phyloP scores from a whole-genome alignment of 1,139 yeast species.

The Magnusiomyces suaveolens region DNA sequence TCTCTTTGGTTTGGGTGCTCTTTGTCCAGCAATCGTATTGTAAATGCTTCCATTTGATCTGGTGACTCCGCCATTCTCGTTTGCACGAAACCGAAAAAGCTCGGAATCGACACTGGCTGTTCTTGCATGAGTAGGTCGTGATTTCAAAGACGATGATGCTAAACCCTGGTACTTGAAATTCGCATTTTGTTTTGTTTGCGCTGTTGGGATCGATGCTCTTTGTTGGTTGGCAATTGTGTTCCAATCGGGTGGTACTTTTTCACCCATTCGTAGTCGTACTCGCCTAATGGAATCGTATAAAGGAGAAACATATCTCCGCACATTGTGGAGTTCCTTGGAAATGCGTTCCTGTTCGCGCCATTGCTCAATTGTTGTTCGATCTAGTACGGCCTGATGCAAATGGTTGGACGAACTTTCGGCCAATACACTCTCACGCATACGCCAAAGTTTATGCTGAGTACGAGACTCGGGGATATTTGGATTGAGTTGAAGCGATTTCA shows the following conservation, averaged over 20 bases:
- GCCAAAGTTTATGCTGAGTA: constrained; percentile 75
- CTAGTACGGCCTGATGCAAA: constrained; percentile 6
- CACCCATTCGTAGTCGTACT: constrained; percentile 10
- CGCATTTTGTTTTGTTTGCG: not conserved
- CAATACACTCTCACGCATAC: constrained; percentile 62
- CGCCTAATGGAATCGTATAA: constrained; percentile 53
- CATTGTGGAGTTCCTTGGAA: constrained; percentile 62
- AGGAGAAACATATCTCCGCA: constrained; percentile 61
- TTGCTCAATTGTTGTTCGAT: constrained; percentile 39
- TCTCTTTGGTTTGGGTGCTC: not conserved
- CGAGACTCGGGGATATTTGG: constrained; percentile 33
- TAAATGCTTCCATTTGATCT: not conserved
- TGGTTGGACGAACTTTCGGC: constrained; percentile 15
- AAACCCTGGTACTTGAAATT: not conserved
- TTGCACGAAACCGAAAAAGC: not conserved
- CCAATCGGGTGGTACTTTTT: not conserved
- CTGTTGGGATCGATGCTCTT: not conserved
- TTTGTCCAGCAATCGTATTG: constrained; percentile 1
- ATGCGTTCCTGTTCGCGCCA: constrained; percentile 62
- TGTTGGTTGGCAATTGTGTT: constrained; percentile 5
- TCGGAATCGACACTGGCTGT: not conserved
- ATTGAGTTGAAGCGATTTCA: constrained; percentile 4
- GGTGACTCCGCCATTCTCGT: not conserved
- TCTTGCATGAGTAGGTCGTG: not conserved
- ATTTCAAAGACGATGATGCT: not conserved